These are phyloP conservation scores for Fusarium foetens DNA, from an alignment of 2,329 filamentous ascomycete genomes.

Conservation along the genomic window DNA sequence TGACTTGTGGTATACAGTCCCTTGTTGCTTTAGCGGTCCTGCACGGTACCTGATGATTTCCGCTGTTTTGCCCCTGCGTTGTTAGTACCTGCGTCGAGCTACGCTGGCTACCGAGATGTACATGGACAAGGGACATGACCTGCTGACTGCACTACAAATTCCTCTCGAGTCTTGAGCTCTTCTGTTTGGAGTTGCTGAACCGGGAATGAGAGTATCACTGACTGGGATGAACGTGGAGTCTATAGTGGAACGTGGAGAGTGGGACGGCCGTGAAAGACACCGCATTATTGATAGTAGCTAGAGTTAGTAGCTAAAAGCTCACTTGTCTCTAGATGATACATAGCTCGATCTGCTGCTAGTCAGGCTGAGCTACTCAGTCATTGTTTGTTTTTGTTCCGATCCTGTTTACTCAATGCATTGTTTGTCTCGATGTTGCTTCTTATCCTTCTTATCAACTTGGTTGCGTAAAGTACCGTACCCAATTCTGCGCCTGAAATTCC, in stretches of 20 bases:
- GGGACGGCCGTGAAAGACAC: constrained; percentile 32
- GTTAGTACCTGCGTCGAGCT: constrained; percentile 35
- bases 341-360: not conserved
- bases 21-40: constrained; percentile 26
- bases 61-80: constrained; percentile 29
- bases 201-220: constrained; percentile 22
- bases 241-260: constrained; percentile 39
- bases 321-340: not conserved
- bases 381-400: constrained; percentile 10
- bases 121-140: constrained; percentile 6
- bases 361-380: not conserved
- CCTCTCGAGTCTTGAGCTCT: not conserved
- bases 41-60: constrained; percentile 40
- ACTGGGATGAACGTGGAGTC: constrained; percentile 40
- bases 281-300: constrained; percentile 23
- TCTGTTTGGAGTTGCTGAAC: not conserved
- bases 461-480: not conserved
- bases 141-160: constrained; percentile 32
- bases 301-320: not conserved
- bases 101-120: constrained; percentile 10
- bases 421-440: constrained; percentile 5
- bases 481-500: constrained; percentile 17
- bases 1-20: constrained; percentile 4
- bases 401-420: not conserved
- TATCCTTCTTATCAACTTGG: constrained; percentile 12